phyloP scores from a whole-genome alignment of 768 basidiomycete species.

The Phlebiopsis flavidoalba region DNA sequence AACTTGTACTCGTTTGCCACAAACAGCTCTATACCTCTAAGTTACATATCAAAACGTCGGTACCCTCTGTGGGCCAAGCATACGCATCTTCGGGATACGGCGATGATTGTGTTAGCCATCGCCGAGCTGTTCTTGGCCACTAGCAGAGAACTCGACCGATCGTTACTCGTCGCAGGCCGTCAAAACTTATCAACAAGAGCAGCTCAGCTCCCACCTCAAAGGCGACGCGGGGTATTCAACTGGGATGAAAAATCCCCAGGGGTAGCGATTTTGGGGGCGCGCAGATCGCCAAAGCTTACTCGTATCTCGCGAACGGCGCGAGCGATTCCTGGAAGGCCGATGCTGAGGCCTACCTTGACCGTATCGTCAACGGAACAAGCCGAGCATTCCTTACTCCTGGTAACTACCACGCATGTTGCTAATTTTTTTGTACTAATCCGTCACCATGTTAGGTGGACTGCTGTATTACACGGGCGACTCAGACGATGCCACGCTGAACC shows the following conservation, averaged over 20 bases:
- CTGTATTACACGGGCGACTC: slow-evolving; percentile 84
- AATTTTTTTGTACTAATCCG: neutral
- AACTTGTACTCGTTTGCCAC: slow-evolving; percentile 76
- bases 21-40: slow-evolving; percentile 54
- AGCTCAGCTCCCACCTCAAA: slow-evolving; percentile 35
- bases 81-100: slow-evolving; percentile 71
- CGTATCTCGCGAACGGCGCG: slow-evolving; percentile 40
- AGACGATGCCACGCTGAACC: slow-evolving; percentile 73
- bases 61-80: slow-evolving; percentile 54
- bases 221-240: slow-evolving; percentile 65
- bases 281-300: slow-evolving; percentile 60
- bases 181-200: slow-evolving; percentile 35
- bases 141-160: slow-evolving; percentile 57
- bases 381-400: slow-evolving; percentile 58
- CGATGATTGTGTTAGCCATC: slow-evolving; percentile 70
- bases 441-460: slow-evolving; percentile 55
- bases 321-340: slow-evolving; percentile 59
- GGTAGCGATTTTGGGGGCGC: slow-evolving; percentile 67
- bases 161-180: slow-evolving; percentile 53
- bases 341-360: slow-evolving; percentile 75
- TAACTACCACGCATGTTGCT: slow-evolving; percentile 21
- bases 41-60: slow-evolving; percentile 64
- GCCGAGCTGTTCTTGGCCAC: slow-evolving; percentile 74
- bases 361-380: slow-evolving; percentile 53
- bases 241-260: slow-evolving; percentile 88